Evolutionary conservation across 176 grass and related monocot species (phyloP).

Genomic region (Zea luxurians): DNA sequence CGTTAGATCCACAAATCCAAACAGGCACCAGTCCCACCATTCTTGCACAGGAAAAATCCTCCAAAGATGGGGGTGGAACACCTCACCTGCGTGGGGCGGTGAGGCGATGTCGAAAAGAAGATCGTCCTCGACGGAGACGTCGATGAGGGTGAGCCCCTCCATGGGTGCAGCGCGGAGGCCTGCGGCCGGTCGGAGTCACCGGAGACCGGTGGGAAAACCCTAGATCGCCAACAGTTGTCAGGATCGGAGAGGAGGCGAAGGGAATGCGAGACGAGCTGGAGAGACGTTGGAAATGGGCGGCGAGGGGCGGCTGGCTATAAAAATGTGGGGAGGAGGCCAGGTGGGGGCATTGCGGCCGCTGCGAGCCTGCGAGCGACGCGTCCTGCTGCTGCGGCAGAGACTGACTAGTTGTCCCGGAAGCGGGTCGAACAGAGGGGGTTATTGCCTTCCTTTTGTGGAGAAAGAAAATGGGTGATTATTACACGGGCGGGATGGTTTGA

Average conservation of each 20-base stretch:
- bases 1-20: conserved; percentile 29
- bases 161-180: conserved; percentile 4
- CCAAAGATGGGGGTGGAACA: background rate
- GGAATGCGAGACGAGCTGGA: conserved; percentile 13
- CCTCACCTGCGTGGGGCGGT: conserved; percentile 28
- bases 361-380: background rate
- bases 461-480: background rate
- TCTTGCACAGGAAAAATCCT: background rate
- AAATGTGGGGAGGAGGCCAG: background rate
- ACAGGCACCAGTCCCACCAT: background rate
- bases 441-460: background rate
- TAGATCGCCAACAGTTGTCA: conserved; percentile 38
- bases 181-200: background rate
- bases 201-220: conserved; percentile 21
- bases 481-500: conserved; percentile 49
- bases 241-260: background rate
- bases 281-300: conserved; percentile 28
- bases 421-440: background rate
- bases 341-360: background rate
- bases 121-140: conserved; percentile 66
- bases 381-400: background rate
- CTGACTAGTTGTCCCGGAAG: background rate
- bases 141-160: conserved; percentile 72
- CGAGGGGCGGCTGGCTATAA: background rate
- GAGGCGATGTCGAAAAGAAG: conserved; percentile 52